Conservation (phyloP, 257 asterid species). For the Solanum clarkiae region DNA sequence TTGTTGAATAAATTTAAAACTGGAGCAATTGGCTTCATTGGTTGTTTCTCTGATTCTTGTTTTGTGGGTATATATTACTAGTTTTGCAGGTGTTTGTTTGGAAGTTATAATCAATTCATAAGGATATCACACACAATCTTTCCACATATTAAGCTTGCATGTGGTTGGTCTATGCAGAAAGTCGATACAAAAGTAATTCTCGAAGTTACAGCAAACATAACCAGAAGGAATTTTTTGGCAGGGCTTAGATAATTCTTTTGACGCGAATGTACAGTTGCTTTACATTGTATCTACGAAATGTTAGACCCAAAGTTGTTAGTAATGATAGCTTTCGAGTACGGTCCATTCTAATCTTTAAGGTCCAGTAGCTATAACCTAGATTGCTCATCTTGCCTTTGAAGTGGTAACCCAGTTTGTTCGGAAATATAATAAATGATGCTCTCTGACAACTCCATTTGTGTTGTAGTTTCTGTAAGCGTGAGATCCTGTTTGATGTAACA, state of each 20-base stretch:
- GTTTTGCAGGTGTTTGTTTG: not conserved
- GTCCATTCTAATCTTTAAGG: not conserved
- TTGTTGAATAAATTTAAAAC: not conserved
- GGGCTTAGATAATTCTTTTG: constrained; percentile 3
- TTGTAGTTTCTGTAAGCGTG: not conserved
- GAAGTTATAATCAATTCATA: not conserved
- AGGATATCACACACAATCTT: not conserved
- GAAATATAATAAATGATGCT: not conserved
- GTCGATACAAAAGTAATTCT: not conserved
- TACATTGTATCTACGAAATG: not conserved
- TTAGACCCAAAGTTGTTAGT: not conserved
- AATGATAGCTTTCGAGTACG: not conserved
- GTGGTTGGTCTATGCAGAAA: not conserved
- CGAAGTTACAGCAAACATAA: not conserved
- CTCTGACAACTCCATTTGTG: not conserved
- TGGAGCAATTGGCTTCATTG: not conserved
- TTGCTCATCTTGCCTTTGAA: not conserved
- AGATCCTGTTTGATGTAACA: not conserved
- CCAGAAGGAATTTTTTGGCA: not conserved
- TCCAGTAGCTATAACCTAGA: not conserved
- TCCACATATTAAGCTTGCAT: not conserved
- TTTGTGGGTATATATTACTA: not conserved
- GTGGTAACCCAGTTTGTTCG: not conserved
- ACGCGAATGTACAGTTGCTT: not conserved
- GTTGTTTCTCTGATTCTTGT: not conserved